Percentiles rank a stretch among this genome's conserved stretches.
phyloP scores from a whole-genome alignment of 2,329 filamentous ascomycete genomes.

The Chaetoscypha palmicola region DNA sequence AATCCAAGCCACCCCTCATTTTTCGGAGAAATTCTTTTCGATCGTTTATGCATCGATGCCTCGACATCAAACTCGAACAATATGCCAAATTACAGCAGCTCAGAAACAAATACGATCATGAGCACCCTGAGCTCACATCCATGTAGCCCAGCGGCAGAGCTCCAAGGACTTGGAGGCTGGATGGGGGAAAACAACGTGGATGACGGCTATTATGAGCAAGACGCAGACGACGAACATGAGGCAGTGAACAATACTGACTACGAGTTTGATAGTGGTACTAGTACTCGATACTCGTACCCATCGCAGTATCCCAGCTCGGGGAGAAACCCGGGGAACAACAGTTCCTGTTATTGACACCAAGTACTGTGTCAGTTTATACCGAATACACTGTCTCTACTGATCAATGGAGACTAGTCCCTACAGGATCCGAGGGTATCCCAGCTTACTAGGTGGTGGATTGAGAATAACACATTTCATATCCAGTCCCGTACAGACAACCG shows the following conservation, averaged over 20 bases:
- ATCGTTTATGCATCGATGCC: background rate
- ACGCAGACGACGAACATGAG: slow-evolving; percentile 1
- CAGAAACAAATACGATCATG: background rate
- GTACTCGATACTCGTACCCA: background rate
- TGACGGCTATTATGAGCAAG: background rate
- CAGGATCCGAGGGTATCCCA: background rate
- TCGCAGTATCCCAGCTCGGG: too few relatives aligned
- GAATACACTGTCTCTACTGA: background rate
- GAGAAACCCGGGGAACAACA: background rate
- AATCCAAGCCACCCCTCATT: background rate
- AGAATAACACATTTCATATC: background rate
- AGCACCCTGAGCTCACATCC: background rate
- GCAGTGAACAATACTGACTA: background rate
- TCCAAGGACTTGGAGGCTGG: slow-evolving; percentile 1
- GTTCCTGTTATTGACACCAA: background rate
- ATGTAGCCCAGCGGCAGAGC: background rate
- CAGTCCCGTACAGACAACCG: too few relatives aligned
- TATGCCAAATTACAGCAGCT: background rate
- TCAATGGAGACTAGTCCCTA: background rate
- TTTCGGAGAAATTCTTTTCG: slow-evolving; percentile 1
- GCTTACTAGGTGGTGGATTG: background rate
- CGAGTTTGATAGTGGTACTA: background rate
- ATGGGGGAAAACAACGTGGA: background rate
- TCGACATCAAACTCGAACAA: background rate
- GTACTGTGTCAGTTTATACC: background rate